Base-by-base conservation (phyloP, 2,329 filamentous ascomycete species). In the Aspergillus sp. region DNA sequence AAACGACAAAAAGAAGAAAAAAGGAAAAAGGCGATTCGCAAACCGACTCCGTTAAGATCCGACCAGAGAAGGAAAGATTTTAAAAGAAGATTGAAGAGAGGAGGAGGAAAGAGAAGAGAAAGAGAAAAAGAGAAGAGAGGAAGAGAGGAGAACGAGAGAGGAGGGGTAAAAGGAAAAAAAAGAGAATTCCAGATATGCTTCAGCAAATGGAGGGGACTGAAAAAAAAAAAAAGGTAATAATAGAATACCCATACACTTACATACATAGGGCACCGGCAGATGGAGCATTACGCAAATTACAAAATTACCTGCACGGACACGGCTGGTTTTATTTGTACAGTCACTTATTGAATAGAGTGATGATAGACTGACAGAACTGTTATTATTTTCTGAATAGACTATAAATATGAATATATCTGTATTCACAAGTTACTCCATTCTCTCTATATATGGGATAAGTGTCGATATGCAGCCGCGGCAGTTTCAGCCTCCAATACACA, bases 21-120 rank as follows among this genome's bases (percentile, higher is more conserved):
- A 57, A 53, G 46, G 45, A 53, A 51, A 46, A 52, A 53, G 46
- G 53, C n/a, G 50, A 59, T 59, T 54, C 54, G 56, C 57, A 61
- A 64, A 60, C 56, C 50, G 54, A 62, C 59, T 59, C 59, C 59
- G 60, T 57, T 30, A 47, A 53, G 57, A 56, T 55, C 60, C 55
- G 56, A 61, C 44, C 57, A 50, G 45, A 60, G 52, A 45, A 59
- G 53, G 51, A 51, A 50, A 47, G 44, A 54, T 51, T 51, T 49
- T 49, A 52, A 56, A 19, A 13, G 47, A 48, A 53, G 53, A 47
- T 49, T 48, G 48, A 52, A 44, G 47, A 47, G 44, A 44, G 48
- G 51, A 44, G 46, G 52, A 44, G 44, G 46, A 45, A 33, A 17
- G 43, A 47, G 35, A 19, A 19, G 32, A 46, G 41, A 35, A 41